phyloP scores from a whole-genome alignment of 2,329 filamentous ascomycete species.

The Byssoonygena ceratinophila region DNA sequence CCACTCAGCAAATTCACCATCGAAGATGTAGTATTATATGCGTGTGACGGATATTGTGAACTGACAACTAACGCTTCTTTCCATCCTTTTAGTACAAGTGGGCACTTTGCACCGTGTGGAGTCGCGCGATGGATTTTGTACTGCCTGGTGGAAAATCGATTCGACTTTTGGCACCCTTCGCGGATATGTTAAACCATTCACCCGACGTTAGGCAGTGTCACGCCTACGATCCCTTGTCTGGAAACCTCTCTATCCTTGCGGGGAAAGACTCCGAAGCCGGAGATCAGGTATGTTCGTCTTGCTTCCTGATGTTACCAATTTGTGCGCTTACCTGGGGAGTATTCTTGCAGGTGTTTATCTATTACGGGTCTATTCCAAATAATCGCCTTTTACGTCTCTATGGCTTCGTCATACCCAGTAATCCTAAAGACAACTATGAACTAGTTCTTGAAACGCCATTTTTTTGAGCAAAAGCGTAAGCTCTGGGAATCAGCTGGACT shows the following conservation, averaged over 20 bases:
- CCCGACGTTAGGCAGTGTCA: constrained; percentile 28
- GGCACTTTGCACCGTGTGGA: constrained; percentile 25
- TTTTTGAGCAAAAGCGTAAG: constrained; percentile 29
- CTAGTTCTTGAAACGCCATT: constrained; percentile 29
- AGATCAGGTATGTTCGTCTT: constrained; percentile 22
- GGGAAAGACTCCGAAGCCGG: constrained; percentile 25
- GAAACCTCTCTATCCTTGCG: constrained; percentile 26
- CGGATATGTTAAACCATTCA: constrained; percentile 33
- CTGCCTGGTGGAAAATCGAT: constrained; percentile 18
- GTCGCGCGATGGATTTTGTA: constrained; percentile 30
- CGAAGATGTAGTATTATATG: constrained; percentile 25
- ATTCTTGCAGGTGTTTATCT: constrained; percentile 25
- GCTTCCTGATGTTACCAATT: constrained; percentile 17
- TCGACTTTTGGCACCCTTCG: constrained; percentile 27
- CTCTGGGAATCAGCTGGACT: constrained; percentile 29
- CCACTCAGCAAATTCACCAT: constrained; percentile 27
- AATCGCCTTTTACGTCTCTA: constrained; percentile 32
- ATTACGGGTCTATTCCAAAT: constrained; percentile 28
- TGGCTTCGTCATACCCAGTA: constrained; percentile 30
- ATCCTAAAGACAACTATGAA: constrained; percentile 31
- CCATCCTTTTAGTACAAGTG: constrained; percentile 28
- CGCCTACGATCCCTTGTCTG: constrained; percentile 26
- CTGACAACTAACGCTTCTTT: constrained; percentile 17
- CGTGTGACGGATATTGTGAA: constrained; percentile 18
- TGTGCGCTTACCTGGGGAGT: constrained; percentile 16